Conservation (phyloP, 2,329 filamentous ascomycete genomes). For the Zasmidium citrigriseum region DNA sequence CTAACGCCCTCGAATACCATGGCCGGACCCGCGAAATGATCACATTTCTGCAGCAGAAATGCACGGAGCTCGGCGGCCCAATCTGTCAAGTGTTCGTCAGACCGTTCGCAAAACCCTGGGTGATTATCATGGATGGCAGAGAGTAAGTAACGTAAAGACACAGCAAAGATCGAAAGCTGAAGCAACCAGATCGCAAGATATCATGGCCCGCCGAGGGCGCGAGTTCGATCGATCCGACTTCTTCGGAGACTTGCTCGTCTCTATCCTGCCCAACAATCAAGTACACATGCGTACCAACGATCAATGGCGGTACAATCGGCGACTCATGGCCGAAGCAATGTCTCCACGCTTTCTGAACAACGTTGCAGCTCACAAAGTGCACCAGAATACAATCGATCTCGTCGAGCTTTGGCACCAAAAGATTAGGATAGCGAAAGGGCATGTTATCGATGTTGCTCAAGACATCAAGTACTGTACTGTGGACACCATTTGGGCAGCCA, state of each 20-base stretch:
- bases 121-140: constrained; percentile 47
- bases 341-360: constrained; percentile 28
- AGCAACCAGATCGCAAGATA: constrained; percentile 39
- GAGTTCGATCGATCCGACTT: constrained; percentile 48
- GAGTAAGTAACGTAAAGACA: constrained; percentile 31
- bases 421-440: constrained; percentile 28
- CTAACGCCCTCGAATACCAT: constrained; percentile 41
- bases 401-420: constrained; percentile 37
- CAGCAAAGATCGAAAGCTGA: no score
- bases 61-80: constrained; percentile 35
- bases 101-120: constrained; percentile 46
- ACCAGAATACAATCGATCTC: constrained; percentile 19
- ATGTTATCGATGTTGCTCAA: constrained; percentile 35
- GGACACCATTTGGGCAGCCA: constrained; percentile 43
- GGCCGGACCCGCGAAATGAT: constrained; percentile 17
- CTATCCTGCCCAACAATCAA: constrained; percentile 27
- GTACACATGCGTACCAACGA: constrained; percentile 27
- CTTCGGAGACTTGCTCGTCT: constrained; percentile 31
- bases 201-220: constrained; percentile 45
- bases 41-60: constrained; percentile 16
- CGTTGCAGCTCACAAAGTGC: constrained; percentile 33
- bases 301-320: constrained; percentile 29
- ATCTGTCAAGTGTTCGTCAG: constrained; percentile 52
- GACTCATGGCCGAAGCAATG: constrained; percentile 33
- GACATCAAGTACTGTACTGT: constrained; percentile 41